phyloP scores from a whole-genome alignment of 2,329 filamentous ascomycete genomes.

The Colletotrichum horii region DNA sequence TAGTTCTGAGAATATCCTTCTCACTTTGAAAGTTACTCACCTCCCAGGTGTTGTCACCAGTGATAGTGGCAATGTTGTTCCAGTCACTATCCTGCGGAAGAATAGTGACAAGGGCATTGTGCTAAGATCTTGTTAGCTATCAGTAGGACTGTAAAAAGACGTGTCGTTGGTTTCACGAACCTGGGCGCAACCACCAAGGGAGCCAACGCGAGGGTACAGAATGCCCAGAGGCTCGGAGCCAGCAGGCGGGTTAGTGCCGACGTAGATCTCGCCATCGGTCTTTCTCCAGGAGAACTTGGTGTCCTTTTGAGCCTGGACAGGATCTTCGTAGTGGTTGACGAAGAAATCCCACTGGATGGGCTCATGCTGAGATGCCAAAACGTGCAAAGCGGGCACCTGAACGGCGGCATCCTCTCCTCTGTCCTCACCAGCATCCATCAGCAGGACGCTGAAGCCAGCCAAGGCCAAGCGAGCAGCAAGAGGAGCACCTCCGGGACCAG shows the following conservation, averaged over 20 bases:
- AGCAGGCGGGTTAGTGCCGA: conserved; percentile 36
- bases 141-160: fast-evolving
- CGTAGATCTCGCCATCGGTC: conserved; percentile 37
- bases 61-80: conserved; percentile 59
- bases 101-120: conserved; percentile 65
- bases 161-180: not conserved
- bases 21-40: not conserved
- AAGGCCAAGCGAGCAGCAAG: conserved; percentile 63
- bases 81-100: conserved; percentile 66
- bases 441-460: conserved; percentile 62
- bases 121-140: conserved; percentile 34
- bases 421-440: conserved; percentile 68
- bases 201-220: conserved; percentile 50
- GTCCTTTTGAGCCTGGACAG: conserved; percentile 47
- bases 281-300: conserved; percentile 52
- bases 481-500: conserved; percentile 65
- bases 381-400: conserved; percentile 26
- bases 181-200: conserved; percentile 51
- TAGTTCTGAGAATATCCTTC: not conserved
- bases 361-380: conserved; percentile 2
- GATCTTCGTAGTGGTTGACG: conserved; percentile 63
- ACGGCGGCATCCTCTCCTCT: conserved; percentile 40
- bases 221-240: conserved; percentile 45
- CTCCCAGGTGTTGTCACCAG: conserved; percentile 63
- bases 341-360: conserved; percentile 60